Percentiles rank a stretch among this genome's conserved stretches.
These are phyloP conservation scores for Asterophora parasitica DNA, from an alignment of 768 basidiomycete species.

Conservation along the genomic window DNA sequence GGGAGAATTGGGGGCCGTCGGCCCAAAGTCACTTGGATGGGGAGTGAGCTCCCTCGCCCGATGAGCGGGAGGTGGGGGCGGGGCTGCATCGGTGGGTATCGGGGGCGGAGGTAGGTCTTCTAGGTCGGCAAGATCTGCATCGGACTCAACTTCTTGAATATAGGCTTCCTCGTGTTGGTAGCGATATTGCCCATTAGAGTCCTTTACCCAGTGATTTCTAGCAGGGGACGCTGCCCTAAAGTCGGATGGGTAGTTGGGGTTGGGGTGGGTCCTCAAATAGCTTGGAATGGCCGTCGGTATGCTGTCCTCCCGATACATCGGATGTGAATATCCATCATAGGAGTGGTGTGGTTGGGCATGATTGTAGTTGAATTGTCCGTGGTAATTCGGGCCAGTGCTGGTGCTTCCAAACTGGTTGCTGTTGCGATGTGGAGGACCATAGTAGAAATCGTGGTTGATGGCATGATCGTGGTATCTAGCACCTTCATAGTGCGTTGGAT, in stretches of 20 bases:
- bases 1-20: not conserved
- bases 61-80: not conserved
- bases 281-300: too few relatives aligned
- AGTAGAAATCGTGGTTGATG: not conserved
- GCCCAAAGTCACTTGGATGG: not conserved
- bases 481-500: not conserved
- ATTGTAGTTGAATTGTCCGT: too few relatives aligned
- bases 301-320: too few relatives aligned
- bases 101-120: conserved; percentile 1
- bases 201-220: too few relatives aligned
- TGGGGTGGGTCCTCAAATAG: too few relatives aligned
- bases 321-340: too few relatives aligned
- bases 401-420: too few relatives aligned
- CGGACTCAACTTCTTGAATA: conserved; percentile 4
- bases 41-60: not conserved
- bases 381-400: too few relatives aligned
- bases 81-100: not conserved
- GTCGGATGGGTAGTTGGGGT: too few relatives aligned
- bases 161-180: not conserved
- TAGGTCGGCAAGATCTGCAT: conserved; percentile 6
- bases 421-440: not conserved
- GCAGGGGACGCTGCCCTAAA: too few relatives aligned
- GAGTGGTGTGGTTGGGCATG: too few relatives aligned
- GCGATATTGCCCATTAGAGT: not conserved
- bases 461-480: not conserved